phyloP scores from a whole-genome alignment of 192 early-diverging fungal genomes.

The Thoreauomyces humboldtii region DNA sequence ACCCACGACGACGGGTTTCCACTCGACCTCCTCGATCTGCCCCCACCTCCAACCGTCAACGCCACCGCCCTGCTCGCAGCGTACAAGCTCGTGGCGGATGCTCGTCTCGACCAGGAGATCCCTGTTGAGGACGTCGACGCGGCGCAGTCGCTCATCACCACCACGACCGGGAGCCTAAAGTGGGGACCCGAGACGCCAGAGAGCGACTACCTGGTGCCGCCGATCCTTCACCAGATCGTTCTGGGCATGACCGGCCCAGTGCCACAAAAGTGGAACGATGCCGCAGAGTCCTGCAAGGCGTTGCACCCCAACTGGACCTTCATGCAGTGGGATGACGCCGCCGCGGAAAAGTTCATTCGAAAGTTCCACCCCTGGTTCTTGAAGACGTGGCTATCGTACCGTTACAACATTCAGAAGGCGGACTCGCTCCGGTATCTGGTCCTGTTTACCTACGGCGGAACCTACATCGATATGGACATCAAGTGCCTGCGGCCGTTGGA shows the following conservation, averaged over 20 bases:
- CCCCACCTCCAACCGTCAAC: conserved; percentile 7
- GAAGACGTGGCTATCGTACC: conserved; percentile 23
- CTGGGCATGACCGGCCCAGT: conserved; percentile 18
- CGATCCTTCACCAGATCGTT: conserved; percentile 37
- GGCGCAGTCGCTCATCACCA: background rate
- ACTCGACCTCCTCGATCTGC: conserved; percentile 13
- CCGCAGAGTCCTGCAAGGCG: conserved; percentile 17
- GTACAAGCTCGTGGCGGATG: background rate
- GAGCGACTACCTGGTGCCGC: conserved; percentile 17
- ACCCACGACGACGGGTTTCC: conserved; percentile 12
- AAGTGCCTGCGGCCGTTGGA: conserved; percentile 27
- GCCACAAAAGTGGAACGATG: conserved; percentile 25
- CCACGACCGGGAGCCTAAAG: background rate
- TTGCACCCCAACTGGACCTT: conserved; percentile 32
- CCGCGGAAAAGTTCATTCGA: conserved; percentile 20
- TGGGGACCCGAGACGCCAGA: conserved; percentile 16
- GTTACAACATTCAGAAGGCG: conserved; percentile 34
- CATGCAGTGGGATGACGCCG: conserved; percentile 36
- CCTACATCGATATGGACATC: conserved; percentile 43
- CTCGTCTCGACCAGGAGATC: background rate
- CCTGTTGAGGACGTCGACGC: background rate
- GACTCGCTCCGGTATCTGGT: conserved; percentile 39
- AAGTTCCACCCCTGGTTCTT: conserved; percentile 31
- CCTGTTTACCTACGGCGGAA: conserved; percentile 38
- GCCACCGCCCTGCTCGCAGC: background rate